Evolutionary conservation across 441 rosid genomes (phyloP).

Genomic region (Populus hybrid): DNA sequence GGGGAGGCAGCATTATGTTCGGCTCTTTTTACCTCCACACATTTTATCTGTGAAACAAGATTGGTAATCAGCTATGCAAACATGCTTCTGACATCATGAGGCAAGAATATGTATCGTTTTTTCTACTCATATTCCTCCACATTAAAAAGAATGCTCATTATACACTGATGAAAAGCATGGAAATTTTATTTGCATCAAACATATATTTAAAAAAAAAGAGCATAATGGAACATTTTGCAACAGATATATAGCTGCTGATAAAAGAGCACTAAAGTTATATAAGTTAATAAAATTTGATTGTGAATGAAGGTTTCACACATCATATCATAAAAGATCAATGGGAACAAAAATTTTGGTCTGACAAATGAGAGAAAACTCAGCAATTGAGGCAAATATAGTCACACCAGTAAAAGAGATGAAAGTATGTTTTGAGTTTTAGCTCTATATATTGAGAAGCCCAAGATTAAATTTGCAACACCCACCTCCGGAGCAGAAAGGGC

Average conservation of each 20-base stretch:
- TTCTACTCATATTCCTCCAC: not conserved
- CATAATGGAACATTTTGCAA: not conserved
- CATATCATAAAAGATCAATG: not conserved
- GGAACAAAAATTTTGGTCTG: not conserved
- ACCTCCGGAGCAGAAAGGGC: constrained; percentile 90
- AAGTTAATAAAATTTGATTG: not conserved
- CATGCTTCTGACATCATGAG: constrained; percentile 5
- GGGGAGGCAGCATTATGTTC: constrained; percentile 28
- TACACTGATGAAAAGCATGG: not conserved
- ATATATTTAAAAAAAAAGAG: not conserved
- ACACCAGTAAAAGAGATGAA: not conserved
- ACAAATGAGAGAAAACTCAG: not conserved
- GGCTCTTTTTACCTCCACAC: constrained; percentile 56
- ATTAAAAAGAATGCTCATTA: not conserved
- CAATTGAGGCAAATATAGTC: not conserved
- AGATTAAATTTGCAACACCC: constrained; percentile 12
- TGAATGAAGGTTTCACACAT: too few relatives aligned
- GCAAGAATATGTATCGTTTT: not conserved
- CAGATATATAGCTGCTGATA: not conserved
- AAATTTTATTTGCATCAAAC: too few relatives aligned
- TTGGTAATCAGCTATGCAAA: not conserved
- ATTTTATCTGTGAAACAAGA: constrained; percentile 65
- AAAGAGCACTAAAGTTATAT: not conserved
- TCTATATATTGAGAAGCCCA: not conserved
- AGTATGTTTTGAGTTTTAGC: not conserved